Conservation (phyloP, 2,329 filamentous ascomycete species). For the Alternaria triticimaculans region DNA sequence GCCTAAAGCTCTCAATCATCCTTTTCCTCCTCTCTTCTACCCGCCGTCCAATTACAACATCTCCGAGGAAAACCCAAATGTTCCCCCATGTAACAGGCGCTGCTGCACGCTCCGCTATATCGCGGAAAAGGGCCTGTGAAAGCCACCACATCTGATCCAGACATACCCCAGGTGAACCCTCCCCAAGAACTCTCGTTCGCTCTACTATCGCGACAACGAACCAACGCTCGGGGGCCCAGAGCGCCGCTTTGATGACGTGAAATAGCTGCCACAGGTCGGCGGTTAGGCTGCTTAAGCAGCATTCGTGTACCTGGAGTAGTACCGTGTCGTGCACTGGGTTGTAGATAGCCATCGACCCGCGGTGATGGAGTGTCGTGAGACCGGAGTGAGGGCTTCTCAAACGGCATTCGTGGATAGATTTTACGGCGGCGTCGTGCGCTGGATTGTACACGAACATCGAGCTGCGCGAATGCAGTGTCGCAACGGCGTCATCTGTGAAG, state of each 20-base stretch:
- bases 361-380: too few species aligned
- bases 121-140: neutral
- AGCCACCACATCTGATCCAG: too few species aligned
- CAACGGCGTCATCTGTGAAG: rapidly evolving
- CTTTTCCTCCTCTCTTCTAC: neutral
- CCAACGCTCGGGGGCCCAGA: neutral
- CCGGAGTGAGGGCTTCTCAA: too few species aligned
- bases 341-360: neutral
- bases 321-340: neutral
- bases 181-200: neutral
- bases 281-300: neutral
- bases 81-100: neutral
- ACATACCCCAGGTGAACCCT: rapidly evolving
- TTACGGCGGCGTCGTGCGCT: neutral
- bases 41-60: neutral
- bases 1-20: neutral
- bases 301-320: neutral
- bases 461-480: neutral
- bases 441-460: neutral
- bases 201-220: neutral
- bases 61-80: neutral
- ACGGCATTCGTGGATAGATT: too few species aligned
- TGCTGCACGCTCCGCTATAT: neutral
- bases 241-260: neutral
- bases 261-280: neutral